Evolutionary conservation across 2,329 filamentous ascomycete species (phyloP).

Genomic region (Berkeleyomyces rouxiae): DNA sequence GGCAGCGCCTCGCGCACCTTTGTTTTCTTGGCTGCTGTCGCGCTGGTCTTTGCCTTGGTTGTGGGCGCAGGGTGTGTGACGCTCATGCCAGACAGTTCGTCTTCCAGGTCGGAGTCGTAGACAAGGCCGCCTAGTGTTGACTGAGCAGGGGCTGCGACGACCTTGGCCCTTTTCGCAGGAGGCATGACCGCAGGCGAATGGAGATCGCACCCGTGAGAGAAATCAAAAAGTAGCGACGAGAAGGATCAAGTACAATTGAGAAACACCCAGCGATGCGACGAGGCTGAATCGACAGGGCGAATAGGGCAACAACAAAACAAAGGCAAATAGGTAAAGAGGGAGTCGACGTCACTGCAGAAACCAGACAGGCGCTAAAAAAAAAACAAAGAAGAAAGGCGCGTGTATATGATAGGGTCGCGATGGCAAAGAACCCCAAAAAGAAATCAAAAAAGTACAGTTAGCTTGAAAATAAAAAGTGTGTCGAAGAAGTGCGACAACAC

Average conservation of each 20-base stretch:
- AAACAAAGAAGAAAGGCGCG: background rate
- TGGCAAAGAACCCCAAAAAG: background rate
- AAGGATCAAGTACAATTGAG: background rate
- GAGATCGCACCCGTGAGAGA: background rate
- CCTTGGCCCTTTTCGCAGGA: constrained; percentile 7
- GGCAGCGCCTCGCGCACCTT: background rate
- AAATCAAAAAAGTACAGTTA: background rate
- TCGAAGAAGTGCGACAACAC: background rate
- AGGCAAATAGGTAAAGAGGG: background rate
- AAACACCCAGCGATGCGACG: no score
- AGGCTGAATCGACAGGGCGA: background rate
- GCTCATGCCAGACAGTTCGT: constrained; percentile 10
- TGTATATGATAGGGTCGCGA: background rate
- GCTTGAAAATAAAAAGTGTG: background rate
- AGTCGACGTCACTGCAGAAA: background rate
- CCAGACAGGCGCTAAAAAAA: background rate
- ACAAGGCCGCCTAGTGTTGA: constrained; percentile 6
- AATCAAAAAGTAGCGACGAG: background rate
- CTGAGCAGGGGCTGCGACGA: background rate
- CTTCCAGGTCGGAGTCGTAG: constrained; percentile 7
- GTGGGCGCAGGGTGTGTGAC: background rate
- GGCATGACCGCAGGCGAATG: constrained; percentile 4
- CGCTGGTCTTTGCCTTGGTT: background rate
- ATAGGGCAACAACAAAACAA: background rate
- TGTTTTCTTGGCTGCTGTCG: background rate